These are phyloP conservation scores for Sclerotinia trifoliorum DNA, from an alignment of 2,329 filamentous ascomycete species.

Conservation along the genomic window DNA sequence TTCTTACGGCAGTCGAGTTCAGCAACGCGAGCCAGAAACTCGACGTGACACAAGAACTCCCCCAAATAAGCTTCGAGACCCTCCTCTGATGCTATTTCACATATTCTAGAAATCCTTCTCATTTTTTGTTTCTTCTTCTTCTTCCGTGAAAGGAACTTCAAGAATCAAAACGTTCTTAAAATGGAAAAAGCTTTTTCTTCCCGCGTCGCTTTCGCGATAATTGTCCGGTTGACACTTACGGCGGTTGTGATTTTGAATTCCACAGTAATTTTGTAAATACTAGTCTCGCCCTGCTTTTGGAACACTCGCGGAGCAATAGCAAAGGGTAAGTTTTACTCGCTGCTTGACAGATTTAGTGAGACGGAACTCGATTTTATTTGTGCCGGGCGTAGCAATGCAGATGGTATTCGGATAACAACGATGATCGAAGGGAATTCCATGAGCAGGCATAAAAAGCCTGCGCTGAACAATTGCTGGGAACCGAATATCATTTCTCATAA, in stretches of 20 bases:
- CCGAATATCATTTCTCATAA: not conserved
- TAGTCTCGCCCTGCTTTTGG: too few species aligned
- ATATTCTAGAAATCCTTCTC: not conserved
- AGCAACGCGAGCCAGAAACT: not conserved
- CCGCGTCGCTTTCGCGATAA: accelerated
- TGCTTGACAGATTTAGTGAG: not conserved
- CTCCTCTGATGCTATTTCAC: too few species aligned
- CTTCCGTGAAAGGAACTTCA: not conserved
- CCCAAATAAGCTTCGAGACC: not conserved
- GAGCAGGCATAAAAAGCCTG: not conserved
- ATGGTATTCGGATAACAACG: not conserved
- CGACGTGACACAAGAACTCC: not conserved
- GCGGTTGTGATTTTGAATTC: not conserved
- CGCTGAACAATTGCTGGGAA: not conserved
- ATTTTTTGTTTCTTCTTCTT: accelerated
- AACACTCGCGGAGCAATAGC: not conserved
- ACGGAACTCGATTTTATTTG: not conserved
- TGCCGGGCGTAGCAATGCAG: not conserved
- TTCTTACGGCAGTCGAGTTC: too few species aligned
- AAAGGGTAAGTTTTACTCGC: not conserved
- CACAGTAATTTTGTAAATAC: not conserved
- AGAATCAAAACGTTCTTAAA: too few species aligned
- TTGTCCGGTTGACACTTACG: not conserved
- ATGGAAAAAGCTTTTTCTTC: not conserved
- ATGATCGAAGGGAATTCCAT: not conserved